Conservation (phyloP, 495 filamentous ascomycete genomes). For the Sabuloglossum arenarium region DNA sequence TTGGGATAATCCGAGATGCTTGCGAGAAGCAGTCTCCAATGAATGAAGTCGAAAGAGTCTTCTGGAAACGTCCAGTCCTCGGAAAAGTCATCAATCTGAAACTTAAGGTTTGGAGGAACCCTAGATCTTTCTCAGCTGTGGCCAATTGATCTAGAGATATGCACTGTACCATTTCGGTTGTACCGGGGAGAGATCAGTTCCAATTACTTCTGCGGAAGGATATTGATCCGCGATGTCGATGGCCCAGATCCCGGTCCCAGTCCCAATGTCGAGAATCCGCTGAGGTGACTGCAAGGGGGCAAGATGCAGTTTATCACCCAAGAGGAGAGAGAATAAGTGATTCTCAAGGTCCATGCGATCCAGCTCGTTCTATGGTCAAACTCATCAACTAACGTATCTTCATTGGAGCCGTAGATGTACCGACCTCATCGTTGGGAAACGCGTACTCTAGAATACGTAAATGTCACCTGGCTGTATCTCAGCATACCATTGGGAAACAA, state of each 20-base stretch:
- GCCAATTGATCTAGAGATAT: neutral
- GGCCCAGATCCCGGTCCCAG: slow-evolving; percentile 18
- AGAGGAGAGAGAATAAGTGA: neutral
- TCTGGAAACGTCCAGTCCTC: slow-evolving; percentile 11
- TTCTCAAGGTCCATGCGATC: neutral
- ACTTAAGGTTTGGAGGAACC: slow-evolving; percentile 9
- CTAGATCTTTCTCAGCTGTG: neutral
- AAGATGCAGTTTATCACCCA: neutral
- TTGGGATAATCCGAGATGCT: slow-evolving; percentile 14
- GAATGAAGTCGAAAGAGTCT: slow-evolving; percentile 16
- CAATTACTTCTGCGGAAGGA: neutral
- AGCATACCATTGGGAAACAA: no score
- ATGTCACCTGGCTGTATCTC: neutral
- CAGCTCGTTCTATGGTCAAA: no score
- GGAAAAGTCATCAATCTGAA: slow-evolving; percentile 13
- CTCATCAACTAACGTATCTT: no score
- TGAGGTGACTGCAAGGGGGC: slow-evolving; percentile 3
- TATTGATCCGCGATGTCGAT: slow-evolving; percentile 3
- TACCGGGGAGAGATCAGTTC: slow-evolving; percentile 3
- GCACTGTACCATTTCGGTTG: neutral
- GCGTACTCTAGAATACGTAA: neutral
- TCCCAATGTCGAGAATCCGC: slow-evolving; percentile 16
- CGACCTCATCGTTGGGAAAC: no score
- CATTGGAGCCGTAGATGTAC: no score
- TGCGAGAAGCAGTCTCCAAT: slow-evolving; percentile 13